Evolutionary conservation across 1,284 basidiomycete species (phyloP).

Genomic region (Moesziomyces sp.): DNA sequence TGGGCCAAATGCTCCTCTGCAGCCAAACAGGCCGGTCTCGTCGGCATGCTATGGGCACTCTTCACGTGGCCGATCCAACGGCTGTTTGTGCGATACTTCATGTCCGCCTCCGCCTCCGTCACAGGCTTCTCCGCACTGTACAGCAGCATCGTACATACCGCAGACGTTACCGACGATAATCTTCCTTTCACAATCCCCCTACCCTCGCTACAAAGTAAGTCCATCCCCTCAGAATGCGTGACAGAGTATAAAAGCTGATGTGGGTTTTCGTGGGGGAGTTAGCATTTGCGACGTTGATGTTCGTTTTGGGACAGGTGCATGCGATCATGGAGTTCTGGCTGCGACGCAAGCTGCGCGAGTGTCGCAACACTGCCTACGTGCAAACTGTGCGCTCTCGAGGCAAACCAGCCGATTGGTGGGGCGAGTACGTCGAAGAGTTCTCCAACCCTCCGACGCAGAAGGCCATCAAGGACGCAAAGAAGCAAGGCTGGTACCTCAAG

Average conservation of each 20-base stretch:
- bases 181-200: slow-evolving; percentile 46
- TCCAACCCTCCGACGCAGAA: slow-evolving; percentile 57
- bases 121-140: slow-evolving; percentile 48
- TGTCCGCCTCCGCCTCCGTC: slow-evolving; percentile 51
- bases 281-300: slow-evolving; percentile 62
- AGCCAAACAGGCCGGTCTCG: slow-evolving; percentile 49
- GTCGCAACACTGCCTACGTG: slow-evolving; percentile 56
- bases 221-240: no score
- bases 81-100: slow-evolving; percentile 58
- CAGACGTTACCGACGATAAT: slow-evolving; percentile 39
- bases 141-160: slow-evolving; percentile 28
- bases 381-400: slow-evolving; percentile 61
- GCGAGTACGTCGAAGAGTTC: slow-evolving; percentile 64
- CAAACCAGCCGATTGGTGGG: slow-evolving; percentile 64
- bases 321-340: slow-evolving; percentile 64
- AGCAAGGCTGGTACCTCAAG: slow-evolving; percentile 52
- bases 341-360: slow-evolving; percentile 47
- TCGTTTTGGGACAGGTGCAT: slow-evolving; percentile 61
- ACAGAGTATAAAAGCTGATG: no score
- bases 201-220: slow-evolving; percentile 45
- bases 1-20: slow-evolving; percentile 56
- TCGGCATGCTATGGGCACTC: slow-evolving; percentile 48
- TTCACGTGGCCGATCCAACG: slow-evolving; percentile 61
- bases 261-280: no score
- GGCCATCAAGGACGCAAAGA: slow-evolving; percentile 54